Conservation (phyloP, 768 basidiomycete genomes). For the Lepiota venenata region DNA sequence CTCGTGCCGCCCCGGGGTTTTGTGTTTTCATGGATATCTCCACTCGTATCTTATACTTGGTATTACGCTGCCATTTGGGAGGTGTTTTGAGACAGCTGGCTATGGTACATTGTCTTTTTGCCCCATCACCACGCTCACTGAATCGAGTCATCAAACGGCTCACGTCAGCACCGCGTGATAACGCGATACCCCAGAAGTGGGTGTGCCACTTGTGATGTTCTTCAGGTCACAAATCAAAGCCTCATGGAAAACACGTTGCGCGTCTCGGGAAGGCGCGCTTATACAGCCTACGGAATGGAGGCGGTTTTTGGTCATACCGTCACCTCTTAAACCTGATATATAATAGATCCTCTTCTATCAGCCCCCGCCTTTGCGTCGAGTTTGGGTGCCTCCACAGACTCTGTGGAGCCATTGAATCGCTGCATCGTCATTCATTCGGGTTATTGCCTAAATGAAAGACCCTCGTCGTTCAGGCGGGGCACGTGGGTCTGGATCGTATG, state of each 20-base stretch:
- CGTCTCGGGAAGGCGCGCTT: neutral
- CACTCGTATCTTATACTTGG: too few species aligned
- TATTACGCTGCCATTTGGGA: too few species aligned
- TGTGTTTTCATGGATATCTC: too few species aligned
- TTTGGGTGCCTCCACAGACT: neutral
- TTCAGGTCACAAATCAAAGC: neutral
- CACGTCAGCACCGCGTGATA: too few species aligned
- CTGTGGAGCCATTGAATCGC: neutral
- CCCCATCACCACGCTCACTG: too few species aligned
- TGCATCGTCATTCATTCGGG: neutral
- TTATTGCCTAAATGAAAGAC: conserved; percentile 1
- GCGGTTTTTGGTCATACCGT: neutral
- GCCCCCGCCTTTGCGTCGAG: neutral
- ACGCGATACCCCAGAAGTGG: too few species aligned
- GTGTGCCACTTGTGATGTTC: too few species aligned
- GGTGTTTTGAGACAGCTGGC: too few species aligned
- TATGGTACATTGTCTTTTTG: too few species aligned
- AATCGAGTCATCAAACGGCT: too few species aligned
- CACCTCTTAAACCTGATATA: neutral
- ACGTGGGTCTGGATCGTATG: conserved; percentile 33
- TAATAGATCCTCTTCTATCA: neutral
- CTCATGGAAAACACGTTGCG: conserved; percentile 10
- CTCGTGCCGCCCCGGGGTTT: too few species aligned
- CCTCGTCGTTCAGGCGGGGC: conserved; percentile 4
- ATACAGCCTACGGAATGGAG: conserved; percentile 4